A percentile compares a stretch with the other conserved stretches of the same genome.
phyloP scores from a whole-genome alignment of 1,284 basidiomycete genomes.

The Peniophora sp. region DNA sequence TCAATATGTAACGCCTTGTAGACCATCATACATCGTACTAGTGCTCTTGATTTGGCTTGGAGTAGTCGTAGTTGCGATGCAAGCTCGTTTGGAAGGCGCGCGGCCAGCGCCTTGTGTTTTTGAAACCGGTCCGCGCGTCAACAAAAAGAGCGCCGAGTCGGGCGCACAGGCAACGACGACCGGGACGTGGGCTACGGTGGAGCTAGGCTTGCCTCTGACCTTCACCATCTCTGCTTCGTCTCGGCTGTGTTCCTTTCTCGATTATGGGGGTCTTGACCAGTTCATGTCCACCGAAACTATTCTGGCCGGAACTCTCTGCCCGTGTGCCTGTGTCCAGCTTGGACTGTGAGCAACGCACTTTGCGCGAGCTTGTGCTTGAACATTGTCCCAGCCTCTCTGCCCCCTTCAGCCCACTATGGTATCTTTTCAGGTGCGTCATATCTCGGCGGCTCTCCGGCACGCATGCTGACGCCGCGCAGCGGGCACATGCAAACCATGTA shows the following conservation, averaged over 20 bases:
- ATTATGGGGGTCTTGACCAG: neutral
- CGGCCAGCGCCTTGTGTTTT: neutral
- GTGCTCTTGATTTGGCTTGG: too few species aligned
- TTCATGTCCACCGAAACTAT: neutral
- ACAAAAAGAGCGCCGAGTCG: neutral
- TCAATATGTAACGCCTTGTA: too few species aligned
- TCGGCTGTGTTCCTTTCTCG: neutral
- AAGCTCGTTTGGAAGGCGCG: neutral
- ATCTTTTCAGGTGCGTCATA: slow-evolving; percentile 52
- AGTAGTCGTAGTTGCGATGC: too few species aligned
- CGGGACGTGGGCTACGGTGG: neutral
- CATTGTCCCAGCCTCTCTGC: slow-evolving; percentile 50
- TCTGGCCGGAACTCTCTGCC: neutral
- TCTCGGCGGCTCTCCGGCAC: neutral
- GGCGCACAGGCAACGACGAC: neutral
- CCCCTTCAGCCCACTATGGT: slow-evolving; percentile 57
- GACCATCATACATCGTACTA: too few species aligned
- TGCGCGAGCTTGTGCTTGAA: slow-evolving; percentile 47
- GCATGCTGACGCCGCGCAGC: slow-evolving; percentile 24
- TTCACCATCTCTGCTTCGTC: neutral
- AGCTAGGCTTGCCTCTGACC: neutral
- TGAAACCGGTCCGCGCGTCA: neutral
- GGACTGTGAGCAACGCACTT: neutral
- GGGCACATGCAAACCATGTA: slow-evolving; percentile 73
- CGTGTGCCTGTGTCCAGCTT: neutral